These are phyloP conservation scores for Pseudozyma tsukubaensis DNA, from an alignment of 1,284 basidiomycete genomes.

Conservation along the genomic window DNA sequence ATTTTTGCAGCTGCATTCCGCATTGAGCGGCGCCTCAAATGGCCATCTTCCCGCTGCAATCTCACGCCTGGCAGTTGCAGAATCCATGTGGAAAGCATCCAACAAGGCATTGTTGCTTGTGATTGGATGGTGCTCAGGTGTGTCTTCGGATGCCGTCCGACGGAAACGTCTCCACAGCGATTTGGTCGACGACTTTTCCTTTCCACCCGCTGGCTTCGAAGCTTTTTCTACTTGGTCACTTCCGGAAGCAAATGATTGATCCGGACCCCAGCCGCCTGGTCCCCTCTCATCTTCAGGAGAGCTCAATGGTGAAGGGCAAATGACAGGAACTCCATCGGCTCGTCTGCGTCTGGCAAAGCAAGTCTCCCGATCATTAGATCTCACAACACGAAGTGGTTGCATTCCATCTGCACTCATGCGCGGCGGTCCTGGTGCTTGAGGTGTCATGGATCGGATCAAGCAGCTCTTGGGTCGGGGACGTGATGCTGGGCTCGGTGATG, in stretches of 20 bases:
- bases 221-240: neutral
- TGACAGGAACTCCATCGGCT: conserved; percentile 35
- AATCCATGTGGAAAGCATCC: neutral
- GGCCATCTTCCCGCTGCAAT: conserved; percentile 44
- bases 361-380: conserved; percentile 24
- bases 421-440: conserved; percentile 31
- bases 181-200: conserved; percentile 16
- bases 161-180: conserved; percentile 37
- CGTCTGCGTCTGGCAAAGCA: conserved; percentile 18
- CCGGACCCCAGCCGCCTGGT: neutral
- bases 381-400: conserved; percentile 14
- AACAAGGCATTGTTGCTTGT: conserved; percentile 6
- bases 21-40: conserved; percentile 39
- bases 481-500: conserved; percentile 1
- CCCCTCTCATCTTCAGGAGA: conserved; percentile 23
- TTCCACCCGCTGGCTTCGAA: neutral
- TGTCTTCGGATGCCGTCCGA: conserved; percentile 24
- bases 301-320: conserved; percentile 25
- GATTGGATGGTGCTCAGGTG: conserved; percentile 7
- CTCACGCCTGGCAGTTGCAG: conserved; percentile 13
- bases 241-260: neutral
- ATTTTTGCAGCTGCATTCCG: conserved; percentile 47
- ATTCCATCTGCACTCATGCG: conserved; percentile 22
- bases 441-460: conserved; percentile 32
- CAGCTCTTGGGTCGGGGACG: conserved; percentile 28